Evolutionary conservation across 805 yeast species (phyloP), one percentile per base, ranked within the genome.

Genomic region (Danielozyma ontarioensis): DNA sequence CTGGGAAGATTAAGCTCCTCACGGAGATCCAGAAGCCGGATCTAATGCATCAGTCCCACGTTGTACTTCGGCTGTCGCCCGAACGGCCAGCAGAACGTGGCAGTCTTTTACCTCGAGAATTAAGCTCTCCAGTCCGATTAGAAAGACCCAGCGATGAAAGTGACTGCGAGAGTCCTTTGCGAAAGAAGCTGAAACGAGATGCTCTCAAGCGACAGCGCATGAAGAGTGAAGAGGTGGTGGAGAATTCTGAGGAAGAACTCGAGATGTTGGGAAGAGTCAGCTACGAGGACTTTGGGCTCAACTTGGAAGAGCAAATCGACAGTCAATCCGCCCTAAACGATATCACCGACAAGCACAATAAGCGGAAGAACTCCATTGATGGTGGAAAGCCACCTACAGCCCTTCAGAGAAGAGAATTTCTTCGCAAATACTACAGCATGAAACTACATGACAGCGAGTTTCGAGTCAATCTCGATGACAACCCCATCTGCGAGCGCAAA

Each of bases 401-500:
- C 4, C 49, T 63, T 11, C 67, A 62, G 34, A 37, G 62, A 31
- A 46, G 55, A 21, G 62, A 59, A 33, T 55, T 50, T 39, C 45
- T 55, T 7, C 45, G 53, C 4, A 43, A 42, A 25, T 55, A 52
- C 35, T 54, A 51, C 37, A 48, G 42, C 4, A 33, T 46, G 11
- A 53, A 50, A 35, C 45, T 55, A 16, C 24, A 35, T 5, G 43
- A 48, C 15, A 46, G 48, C 13, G 27, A 27, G 3, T 53, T 48
- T 35, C 42, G 35, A 19, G 50, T 64, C 13, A 49, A 55, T 33
- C 44, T 65, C 11, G 25, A 36, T 3, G 34, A 17, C 4, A 61
- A 66, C 32, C 71, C 71, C 7, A 59, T 66, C 14, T 57, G 56
- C n/a, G 58, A 58, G 28, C 48, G 36, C n/a, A 29, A 31, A 5